Conservation (phyloP, 2,329 filamentous ascomycete species). For the Penicillium sp. region DNA sequence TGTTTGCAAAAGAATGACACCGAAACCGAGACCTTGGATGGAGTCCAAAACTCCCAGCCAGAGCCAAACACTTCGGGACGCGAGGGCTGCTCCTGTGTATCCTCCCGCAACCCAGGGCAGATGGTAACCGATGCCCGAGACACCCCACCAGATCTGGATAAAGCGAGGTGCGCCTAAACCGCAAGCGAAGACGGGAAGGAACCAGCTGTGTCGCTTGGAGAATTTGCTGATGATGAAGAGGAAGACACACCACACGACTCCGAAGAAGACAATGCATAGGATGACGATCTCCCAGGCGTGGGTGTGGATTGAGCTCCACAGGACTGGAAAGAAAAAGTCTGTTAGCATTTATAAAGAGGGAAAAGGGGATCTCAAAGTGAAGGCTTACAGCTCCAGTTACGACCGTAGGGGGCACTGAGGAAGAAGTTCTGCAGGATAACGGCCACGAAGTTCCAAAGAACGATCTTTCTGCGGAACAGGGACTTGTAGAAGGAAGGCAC, state of each 20-base stretch:
- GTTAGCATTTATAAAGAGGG: neutral
- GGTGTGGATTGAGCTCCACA: conserved; percentile 59
- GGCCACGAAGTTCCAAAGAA: conserved; percentile 65
- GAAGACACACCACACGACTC: conserved; percentile 55
- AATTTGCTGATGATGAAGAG: conserved; percentile 53
- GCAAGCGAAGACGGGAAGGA: conserved; percentile 66
- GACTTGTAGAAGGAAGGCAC: conserved; percentile 66
- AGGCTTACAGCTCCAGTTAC: conserved; percentile 61
- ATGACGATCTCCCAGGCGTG: conserved; percentile 57
- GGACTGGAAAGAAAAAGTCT: conserved; percentile 32
- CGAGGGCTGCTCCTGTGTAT: conserved; percentile 53
- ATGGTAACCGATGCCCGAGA: conserved; percentile 59
- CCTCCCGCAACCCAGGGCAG: conserved; percentile 59
- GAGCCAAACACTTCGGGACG: conserved; percentile 61
- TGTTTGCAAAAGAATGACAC: conserved; percentile 66
- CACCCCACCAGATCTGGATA: conserved; percentile 67
- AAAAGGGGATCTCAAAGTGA: too few species aligned
- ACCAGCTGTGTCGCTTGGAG: conserved; percentile 62
- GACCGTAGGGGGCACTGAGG: conserved; percentile 63
- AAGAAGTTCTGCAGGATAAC: conserved; percentile 67
- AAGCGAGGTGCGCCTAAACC: conserved; percentile 64
- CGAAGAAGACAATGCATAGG: conserved; percentile 49
- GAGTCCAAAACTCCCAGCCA: conserved; percentile 66
- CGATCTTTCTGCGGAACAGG: conserved; percentile 61
- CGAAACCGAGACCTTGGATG: conserved; percentile 64